A percentile compares a stretch with the other conserved stretches of the same genome.
Conservation (phyloP, 2,329 filamentous ascomycete genomes). For the Delphinella strobiligena region DNA sequence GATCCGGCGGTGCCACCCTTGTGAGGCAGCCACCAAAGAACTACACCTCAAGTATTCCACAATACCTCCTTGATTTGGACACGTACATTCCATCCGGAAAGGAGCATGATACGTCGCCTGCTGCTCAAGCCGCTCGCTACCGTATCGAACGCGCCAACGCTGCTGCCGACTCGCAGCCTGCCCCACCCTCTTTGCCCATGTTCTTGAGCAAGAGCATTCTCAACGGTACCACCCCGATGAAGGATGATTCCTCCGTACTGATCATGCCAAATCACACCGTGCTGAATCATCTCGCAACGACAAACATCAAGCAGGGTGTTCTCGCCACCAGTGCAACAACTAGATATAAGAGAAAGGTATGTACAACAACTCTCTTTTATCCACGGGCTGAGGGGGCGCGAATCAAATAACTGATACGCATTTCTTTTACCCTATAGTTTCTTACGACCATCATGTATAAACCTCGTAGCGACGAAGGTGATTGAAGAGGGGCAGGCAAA, state of each 20-base stretch:
- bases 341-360: conserved; percentile 88
- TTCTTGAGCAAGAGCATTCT: conserved; percentile 92
- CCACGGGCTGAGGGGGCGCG: too few relatives aligned
- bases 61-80: conserved; percentile 78
- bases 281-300: conserved; percentile 90
- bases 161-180: conserved; percentile 67
- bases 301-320: conserved; percentile 94
- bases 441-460: conserved; percentile 98
- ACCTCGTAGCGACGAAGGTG: conserved; percentile 47
- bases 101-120: background rate
- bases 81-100: conserved; percentile 28
- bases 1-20: conserved; percentile 2
- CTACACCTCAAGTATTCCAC: conserved; percentile 66
- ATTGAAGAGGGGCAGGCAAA: conserved; percentile 1
- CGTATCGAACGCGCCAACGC: conserved; percentile 59
- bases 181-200: conserved; percentile 73
- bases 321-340: conserved; percentile 93
- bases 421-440: too few relatives aligned
- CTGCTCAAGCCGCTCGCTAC: conserved; percentile 3
- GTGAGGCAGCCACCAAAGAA: conserved; percentile 17
- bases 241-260: conserved; percentile 94
- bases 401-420: too few relatives aligned
- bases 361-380: too few relatives aligned
- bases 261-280: conserved; percentile 97
- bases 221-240: conserved; percentile 82